Evolutionary conservation across 352 stramenopile genomes (phyloP), one percentile per base, ranked within the genome.

Genomic region (Peronospora destructor): DNA sequence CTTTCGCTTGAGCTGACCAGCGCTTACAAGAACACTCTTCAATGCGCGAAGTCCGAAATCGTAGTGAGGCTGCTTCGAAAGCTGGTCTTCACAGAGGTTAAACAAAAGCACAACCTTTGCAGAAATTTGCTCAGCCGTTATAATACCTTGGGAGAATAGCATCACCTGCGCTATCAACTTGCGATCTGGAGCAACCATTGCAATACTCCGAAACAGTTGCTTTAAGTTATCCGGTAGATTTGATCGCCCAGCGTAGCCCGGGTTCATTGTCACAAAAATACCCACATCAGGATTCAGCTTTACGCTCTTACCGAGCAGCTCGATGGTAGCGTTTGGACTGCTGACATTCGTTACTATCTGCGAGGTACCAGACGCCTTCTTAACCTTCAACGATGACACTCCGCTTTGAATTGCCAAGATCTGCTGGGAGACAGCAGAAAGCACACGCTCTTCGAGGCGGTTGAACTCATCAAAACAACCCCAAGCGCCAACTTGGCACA

Each of bases 201-300:
- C 97, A 49, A 99, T 97, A 46, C 96, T 98, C 8, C 97, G 80
- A 84, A 99, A 99, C 2, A 99, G 76, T 48, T 97, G 95, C 71
- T 99, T 99, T 45, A 99, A 75, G 68, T 98, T 98, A 64, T 98
- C 95, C 0, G 94, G 94, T 33, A 98, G 59, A 61, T 98, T 97
- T 7, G 89, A 98, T 56, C 96, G 84, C 9, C 97, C 97, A 47
- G 97, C 97, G 68, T 99, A 99, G 19, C 94, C 95, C 30, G 97
- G 98, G 68, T 99, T 99, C 97, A 99, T 99, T 12, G 98, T 99
- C 28, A 99, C 96, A 68, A 99, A 99, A 49, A 99, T 99, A 19
- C 96, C 97, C 42, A 99, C 96, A 64, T 98, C 95, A 42, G 95
- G 85, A 64, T 98, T 91, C 6, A 99, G 70, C 38, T 78, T 76